A percentile compares a stretch with the other conserved stretches of the same genome.
Conservation (phyloP, 495 filamentous ascomycete species). For the Penicillium herquei region DNA sequence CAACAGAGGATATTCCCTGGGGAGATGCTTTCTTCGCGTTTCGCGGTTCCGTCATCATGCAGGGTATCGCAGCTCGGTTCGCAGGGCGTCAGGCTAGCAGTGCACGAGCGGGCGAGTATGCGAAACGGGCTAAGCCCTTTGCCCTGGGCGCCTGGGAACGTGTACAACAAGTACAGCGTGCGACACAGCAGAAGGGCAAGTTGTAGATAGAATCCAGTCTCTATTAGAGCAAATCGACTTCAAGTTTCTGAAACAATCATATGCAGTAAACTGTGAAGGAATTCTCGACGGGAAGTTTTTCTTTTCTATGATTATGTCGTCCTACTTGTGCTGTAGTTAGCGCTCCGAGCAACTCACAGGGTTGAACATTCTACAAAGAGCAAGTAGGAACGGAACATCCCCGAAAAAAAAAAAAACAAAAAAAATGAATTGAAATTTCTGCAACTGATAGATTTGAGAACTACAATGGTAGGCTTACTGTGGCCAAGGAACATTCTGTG, state of each 20-base stretch:
- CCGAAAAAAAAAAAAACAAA: too few relatives aligned
- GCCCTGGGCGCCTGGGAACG: conserved; percentile 75
- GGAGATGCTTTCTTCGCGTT: conserved; percentile 68
- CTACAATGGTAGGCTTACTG: too few relatives aligned
- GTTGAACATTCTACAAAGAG: too few relatives aligned
- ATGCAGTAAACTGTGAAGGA: too few relatives aligned
- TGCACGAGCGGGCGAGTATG: conserved; percentile 72
- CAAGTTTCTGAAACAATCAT: background rate
- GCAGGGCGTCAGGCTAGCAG: conserved; percentile 89
- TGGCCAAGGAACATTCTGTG: too few relatives aligned
- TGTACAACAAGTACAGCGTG: conserved; percentile 47
- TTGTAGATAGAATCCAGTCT: conserved; percentile 32
- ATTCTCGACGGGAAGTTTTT: too few relatives aligned
- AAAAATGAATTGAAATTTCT: too few relatives aligned
- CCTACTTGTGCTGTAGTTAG: too few relatives aligned
- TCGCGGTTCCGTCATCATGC: conserved; percentile 76
- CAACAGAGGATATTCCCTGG: conserved; percentile 52
- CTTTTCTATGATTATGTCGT: too few relatives aligned
- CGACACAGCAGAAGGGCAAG: conserved; percentile 39
- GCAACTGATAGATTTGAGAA: too few relatives aligned
- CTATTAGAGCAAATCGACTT: background rate
- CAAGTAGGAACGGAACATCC: too few relatives aligned
- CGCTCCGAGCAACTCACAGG: too few relatives aligned
- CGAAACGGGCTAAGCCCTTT: conserved; percentile 56
- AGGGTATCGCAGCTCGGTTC: conserved; percentile 86